These are phyloP conservation scores for Sporisorium reilianum DNA, from an alignment of 1,284 basidiomycete species.

Conservation along the genomic window DNA sequence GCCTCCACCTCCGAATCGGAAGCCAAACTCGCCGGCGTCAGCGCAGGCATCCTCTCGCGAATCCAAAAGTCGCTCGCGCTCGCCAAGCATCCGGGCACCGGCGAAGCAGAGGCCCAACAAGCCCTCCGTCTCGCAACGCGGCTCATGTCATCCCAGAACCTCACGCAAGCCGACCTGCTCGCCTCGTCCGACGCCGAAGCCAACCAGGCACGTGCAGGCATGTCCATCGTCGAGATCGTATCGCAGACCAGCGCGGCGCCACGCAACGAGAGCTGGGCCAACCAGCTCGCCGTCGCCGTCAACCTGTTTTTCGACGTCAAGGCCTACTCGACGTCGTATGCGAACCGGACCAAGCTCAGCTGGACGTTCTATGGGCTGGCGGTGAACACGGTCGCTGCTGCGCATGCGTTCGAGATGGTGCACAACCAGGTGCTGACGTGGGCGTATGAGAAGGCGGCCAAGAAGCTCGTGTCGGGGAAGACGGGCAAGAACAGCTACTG, in stretches of 20 bases:
- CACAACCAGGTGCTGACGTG: conserved; percentile 56
- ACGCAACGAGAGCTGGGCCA: conserved; percentile 50
- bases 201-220: conserved; percentile 38
- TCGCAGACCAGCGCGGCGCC: conserved; percentile 33
- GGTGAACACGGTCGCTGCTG: conserved; percentile 55
- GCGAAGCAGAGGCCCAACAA: conserved; percentile 53
- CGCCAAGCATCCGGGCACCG: conserved; percentile 49
- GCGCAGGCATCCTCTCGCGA: conserved; percentile 43
- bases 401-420: conserved; percentile 58
- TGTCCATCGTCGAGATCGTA: conserved; percentile 49
- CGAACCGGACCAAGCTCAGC: conserved; percentile 34
- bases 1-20: conserved; percentile 20
- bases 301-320: conserved; percentile 54
- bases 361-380: conserved; percentile 58
- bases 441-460: conserved; percentile 28
- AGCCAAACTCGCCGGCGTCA: conserved; percentile 37
- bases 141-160: conserved; percentile 51
- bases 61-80: conserved; percentile 52
- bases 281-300: conserved; percentile 45
- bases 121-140: conserved; percentile 47
- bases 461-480: conserved; percentile 26
- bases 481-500: conserved; percentile 51
- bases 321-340: conserved; percentile 42
- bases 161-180: conserved; percentile 53
- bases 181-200: conserved; percentile 27